Conservation (phyloP, 352 stramenopile genomes). For the Peronospora belbahrii region DNA sequence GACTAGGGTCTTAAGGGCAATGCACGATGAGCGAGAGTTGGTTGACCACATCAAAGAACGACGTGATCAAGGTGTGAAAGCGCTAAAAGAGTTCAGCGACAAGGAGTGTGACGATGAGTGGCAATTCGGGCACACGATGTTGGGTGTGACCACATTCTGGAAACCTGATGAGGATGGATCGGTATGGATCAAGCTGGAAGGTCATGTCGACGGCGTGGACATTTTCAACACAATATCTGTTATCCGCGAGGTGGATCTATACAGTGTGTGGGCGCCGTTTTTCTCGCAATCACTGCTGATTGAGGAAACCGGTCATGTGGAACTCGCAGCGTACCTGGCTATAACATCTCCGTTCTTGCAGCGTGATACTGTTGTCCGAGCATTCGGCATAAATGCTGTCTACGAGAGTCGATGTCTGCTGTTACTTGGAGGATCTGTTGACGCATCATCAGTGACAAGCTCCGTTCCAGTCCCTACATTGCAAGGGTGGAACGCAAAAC, state of each 20-base stretch:
- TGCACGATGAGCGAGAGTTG: constrained; percentile 45
- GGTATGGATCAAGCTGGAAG: constrained; percentile 77
- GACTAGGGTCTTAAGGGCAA: constrained; percentile 26
- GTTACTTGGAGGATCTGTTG: constrained; percentile 51
- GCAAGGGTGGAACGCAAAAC: constrained; percentile 63
- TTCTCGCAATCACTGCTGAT: constrained; percentile 62
- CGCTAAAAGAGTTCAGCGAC: constrained; percentile 63
- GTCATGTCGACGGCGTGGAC: constrained; percentile 65
- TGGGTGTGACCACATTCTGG: constrained; percentile 73
- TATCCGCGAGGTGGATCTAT: constrained; percentile 77
- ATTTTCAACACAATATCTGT: constrained; percentile 79
- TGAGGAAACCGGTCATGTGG: constrained; percentile 39
- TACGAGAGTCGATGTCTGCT: constrained; percentile 71
- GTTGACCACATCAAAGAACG: constrained; percentile 52
- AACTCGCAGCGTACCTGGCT: constrained; percentile 59
- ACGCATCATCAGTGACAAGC: constrained; percentile 24
- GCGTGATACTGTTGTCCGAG: constrained; percentile 57
- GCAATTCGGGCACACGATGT: constrained; percentile 69
- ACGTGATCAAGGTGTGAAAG: constrained; percentile 33
- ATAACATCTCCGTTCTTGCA: constrained; percentile 68
- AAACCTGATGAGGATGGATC: constrained; percentile 67
- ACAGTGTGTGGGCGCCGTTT: constrained; percentile 64
- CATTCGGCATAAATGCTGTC: constrained; percentile 70
- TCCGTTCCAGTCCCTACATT: constrained; percentile 40
- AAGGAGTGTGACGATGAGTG: constrained; percentile 53